These are phyloP conservation scores for Pseudohyphozyma bogoriensis DNA, from an alignment of 768 basidiomycete genomes.

Conservation along the genomic window DNA sequence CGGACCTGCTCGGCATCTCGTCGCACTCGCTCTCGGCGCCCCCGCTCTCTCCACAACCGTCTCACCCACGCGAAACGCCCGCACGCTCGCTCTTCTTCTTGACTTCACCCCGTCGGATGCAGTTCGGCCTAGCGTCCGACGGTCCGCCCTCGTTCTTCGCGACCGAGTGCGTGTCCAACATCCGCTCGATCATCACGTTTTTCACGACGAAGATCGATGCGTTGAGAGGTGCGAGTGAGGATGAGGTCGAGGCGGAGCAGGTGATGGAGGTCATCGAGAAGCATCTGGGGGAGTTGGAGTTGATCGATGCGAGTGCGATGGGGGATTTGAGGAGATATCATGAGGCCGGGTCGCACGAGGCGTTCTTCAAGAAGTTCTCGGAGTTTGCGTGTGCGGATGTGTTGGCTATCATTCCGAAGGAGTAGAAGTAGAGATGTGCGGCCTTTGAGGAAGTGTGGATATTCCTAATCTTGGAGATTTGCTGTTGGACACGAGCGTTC, in stretches of 20 bases:
- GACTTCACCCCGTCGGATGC: not conserved
- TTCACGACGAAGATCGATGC: constrained; percentile 5
- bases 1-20: constrained; percentile 20
- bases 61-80: constrained; percentile 2
- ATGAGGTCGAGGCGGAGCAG: constrained; percentile 14
- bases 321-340: constrained; percentile 9
- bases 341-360: not conserved
- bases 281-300: constrained; percentile 10
- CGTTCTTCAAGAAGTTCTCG: not conserved
- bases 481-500: too few species aligned
- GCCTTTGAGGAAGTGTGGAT: too few species aligned
- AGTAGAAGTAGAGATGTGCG: too few species aligned
- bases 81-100: not conserved
- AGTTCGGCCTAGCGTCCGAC: not conserved
- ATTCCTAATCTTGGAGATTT: too few species aligned
- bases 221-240: not conserved
- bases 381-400: constrained; percentile 13
- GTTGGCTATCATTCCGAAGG: not conserved
- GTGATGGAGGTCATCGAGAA: constrained; percentile 11
- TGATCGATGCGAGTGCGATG: constrained; percentile 20
- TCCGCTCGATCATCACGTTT: constrained; percentile 6
- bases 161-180: constrained; percentile 18
- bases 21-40: not conserved
- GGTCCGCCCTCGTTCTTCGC: constrained; percentile 7
- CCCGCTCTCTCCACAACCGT: too few species aligned